Conservation (phyloP, 169 alveolate genomes). For the Plasmodium coatneyi region DNA sequence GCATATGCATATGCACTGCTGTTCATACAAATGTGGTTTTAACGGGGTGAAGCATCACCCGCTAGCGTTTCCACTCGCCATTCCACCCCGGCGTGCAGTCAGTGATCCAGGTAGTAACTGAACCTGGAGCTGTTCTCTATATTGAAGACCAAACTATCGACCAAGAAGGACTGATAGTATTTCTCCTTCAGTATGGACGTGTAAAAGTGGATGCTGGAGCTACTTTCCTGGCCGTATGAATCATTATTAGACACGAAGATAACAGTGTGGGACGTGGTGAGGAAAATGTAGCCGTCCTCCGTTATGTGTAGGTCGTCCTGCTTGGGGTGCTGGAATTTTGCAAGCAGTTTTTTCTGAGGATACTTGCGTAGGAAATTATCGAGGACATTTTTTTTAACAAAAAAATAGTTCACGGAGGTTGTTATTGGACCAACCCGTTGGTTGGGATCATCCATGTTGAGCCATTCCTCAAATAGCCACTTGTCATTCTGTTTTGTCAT, state of each 20-base stretch:
- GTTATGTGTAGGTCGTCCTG: conserved; percentile 36
- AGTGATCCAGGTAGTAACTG: conserved; percentile 16
- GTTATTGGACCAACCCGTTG: conserved; percentile 38
- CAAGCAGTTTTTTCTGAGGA: conserved; percentile 2
- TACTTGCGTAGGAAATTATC: background rate
- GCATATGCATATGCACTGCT: background rate
- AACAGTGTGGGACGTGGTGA: conserved; percentile 34
- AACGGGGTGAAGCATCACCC: background rate
- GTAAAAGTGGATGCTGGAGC: conserved; percentile 45
- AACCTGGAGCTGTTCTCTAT: conserved; percentile 29
- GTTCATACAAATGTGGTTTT: background rate
- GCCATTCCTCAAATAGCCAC: conserved; percentile 31
- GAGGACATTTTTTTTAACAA: conserved; percentile 15
- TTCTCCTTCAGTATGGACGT: conserved; percentile 28
- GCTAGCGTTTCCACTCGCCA: no score
- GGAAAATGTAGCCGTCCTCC: conserved; percentile 46
- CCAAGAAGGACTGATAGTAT: conserved; percentile 31
- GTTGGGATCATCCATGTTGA: conserved; percentile 38
- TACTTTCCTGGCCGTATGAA: conserved; percentile 53
- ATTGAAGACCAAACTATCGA: conserved; percentile 14
- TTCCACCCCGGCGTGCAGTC: background rate
- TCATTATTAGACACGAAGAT: conserved; percentile 34
- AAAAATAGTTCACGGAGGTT: conserved; percentile 53
- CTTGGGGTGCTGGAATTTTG: background rate
- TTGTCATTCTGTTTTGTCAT: conserved; percentile 14